Conservation (phyloP, 1,284 basidiomycete genomes). For the Sanguinoderma infundibulare region DNA sequence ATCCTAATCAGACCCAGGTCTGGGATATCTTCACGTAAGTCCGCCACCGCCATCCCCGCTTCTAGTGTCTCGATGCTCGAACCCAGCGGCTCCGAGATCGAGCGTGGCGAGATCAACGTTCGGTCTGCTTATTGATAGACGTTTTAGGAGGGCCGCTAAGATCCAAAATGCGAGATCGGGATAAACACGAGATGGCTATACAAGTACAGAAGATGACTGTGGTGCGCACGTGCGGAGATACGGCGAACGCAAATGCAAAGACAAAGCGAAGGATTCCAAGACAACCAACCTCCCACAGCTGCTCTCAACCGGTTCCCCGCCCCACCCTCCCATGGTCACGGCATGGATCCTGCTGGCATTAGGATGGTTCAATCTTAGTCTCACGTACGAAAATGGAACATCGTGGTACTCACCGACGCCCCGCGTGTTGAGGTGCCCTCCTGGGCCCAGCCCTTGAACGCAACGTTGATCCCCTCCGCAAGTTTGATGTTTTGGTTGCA, state of each 20-base stretch:
- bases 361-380: background rate
- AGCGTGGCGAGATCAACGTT: background rate
- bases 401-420: background rate
- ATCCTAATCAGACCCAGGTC: conserved; percentile 55
- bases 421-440: background rate
- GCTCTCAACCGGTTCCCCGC: background rate
- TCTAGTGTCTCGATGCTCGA: background rate
- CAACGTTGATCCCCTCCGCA: conserved; percentile 15
- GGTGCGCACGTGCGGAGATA: conserved; percentile 13
- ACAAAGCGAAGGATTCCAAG: background rate
- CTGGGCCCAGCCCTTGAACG: background rate
- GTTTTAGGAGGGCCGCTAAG: conserved; percentile 37
- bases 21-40: conserved; percentile 56
- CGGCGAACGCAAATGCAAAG: conserved; percentile 1
- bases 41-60: conserved; percentile 4
- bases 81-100: conserved; percentile 1
- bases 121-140: conserved; percentile 9
- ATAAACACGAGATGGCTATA: conserved; percentile 13
- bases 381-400: background rate
- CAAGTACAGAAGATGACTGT: conserved; percentile 14
- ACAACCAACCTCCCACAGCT: background rate
- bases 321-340: conserved; percentile 8
- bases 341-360: conserved; percentile 7
- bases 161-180: conserved; percentile 38
- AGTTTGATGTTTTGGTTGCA: conserved; percentile 8